Conservation (phyloP, 2,329 filamentous ascomycete species). For the Diplocarpon mali region DNA sequence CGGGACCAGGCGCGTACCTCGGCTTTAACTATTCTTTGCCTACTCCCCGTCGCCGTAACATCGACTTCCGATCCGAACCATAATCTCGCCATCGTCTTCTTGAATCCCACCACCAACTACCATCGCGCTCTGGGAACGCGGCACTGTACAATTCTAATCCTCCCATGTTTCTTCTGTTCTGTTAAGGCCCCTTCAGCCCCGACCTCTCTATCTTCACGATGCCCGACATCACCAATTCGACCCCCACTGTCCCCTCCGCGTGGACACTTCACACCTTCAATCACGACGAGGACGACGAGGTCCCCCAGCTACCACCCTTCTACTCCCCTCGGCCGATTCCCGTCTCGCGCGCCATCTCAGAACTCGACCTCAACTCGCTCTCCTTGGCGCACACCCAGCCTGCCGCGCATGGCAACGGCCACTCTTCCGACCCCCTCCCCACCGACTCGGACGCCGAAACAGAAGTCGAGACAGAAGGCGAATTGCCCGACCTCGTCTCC, state of each 20-base stretch:
- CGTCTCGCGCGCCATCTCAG: constrained; percentile 27
- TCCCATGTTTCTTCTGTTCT: not conserved
- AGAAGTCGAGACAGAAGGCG: constrained; percentile 6
- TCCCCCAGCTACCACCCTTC: constrained; percentile 25
- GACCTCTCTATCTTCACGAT: constrained; percentile 1
- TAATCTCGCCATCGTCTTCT: not conserved
- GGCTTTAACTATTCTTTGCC: not conserved
- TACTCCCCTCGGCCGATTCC: constrained; percentile 28
- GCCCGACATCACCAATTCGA: constrained; percentile 8
- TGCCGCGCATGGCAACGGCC: not conserved
- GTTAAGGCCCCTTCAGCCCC: too few relatives aligned
- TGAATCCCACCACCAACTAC: too few relatives aligned
- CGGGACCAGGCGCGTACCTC: not conserved
- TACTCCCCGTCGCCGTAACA: too few relatives aligned
- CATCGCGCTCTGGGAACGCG: too few relatives aligned
- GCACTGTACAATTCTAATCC: not conserved
- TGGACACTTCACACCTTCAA: constrained; percentile 9
- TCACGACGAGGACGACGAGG: constrained; percentile 15
- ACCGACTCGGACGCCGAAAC: constrained; percentile 8
- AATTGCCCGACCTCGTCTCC: constrained; percentile 52
- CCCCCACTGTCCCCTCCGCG: constrained; percentile 6
- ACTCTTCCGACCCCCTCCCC: not conserved
- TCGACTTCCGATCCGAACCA: not conserved
- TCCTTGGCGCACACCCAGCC: constrained; percentile 8
- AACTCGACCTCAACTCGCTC: constrained; percentile 25